These are phyloP conservation scores for Sporothrix humicola DNA, from an alignment of 2,329 filamentous ascomycete species.

Conservation along the genomic window DNA sequence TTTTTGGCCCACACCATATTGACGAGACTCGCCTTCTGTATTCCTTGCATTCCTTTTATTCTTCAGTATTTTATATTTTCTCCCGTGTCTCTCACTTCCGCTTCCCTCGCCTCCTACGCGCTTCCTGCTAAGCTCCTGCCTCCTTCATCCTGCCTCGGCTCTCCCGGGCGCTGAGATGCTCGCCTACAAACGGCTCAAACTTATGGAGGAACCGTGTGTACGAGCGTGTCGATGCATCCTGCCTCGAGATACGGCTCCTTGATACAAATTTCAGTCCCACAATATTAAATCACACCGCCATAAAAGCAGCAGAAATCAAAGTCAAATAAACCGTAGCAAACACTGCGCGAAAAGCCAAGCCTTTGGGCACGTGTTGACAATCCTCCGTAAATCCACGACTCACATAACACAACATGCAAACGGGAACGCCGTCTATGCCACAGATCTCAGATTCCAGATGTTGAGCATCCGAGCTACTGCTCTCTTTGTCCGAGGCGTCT, in stretches of 20 bases:
- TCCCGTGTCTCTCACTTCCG: not conserved
- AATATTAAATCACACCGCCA: not conserved
- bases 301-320: not conserved
- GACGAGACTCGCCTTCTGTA: not conserved
- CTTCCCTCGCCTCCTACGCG: not conserved
- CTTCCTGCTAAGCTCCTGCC: not conserved
- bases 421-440: constrained; percentile 5
- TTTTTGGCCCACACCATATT: constrained; percentile 5
- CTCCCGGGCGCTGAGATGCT: not conserved
- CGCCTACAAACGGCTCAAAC: constrained; percentile 12
- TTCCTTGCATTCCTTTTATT: not conserved
- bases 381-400: not conserved
- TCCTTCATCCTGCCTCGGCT: constrained; percentile 9
- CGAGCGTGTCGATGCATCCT: not conserved
- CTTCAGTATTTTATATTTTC: not conserved
- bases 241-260: constrained; percentile 9
- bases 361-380: constrained; percentile 6
- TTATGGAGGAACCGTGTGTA: not conserved
- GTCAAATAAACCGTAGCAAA: not conserved
- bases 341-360: constrained; percentile 8
- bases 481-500: not conserved
- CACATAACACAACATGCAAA: not conserved
- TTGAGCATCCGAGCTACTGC: not conserved
- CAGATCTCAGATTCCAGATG: not conserved
- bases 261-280: not conserved